phyloP scores from a whole-genome alignment of 1,284 basidiomycete species.

The Porogramme epimiltina region DNA sequence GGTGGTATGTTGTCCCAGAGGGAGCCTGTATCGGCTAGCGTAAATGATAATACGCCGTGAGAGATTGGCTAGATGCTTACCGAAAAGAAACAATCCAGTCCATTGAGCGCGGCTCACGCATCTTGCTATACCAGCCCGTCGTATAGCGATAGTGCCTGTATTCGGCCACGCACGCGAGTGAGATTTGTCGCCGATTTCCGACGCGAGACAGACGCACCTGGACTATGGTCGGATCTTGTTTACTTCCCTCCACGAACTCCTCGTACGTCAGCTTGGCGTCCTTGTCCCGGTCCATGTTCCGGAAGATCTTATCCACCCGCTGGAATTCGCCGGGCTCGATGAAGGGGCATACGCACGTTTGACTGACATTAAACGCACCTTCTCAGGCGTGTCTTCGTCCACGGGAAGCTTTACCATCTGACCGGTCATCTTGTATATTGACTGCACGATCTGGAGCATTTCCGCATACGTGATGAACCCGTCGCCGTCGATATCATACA shows the following conservation, averaged over 20 bases:
- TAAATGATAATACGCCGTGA: background rate
- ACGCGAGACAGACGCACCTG: constrained; percentile 59
- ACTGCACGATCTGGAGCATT: constrained; percentile 95
- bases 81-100: background rate
- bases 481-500: constrained; percentile 99
- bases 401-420: constrained; percentile 98
- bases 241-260: constrained; percentile 96
- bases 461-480: constrained; percentile 97
- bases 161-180: background rate
- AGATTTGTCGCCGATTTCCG: background rate
- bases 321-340: constrained; percentile 31
- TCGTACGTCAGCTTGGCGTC: constrained; percentile 89
- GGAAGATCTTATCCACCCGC: constrained; percentile 97
- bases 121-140: constrained; percentile 67
- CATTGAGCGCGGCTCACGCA: background rate
- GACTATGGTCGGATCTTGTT: constrained; percentile 97
- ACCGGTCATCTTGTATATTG: constrained; percentile 99
- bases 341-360: background rate
- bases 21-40: background rate
- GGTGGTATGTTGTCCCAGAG: constrained; percentile 8
- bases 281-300: constrained; percentile 91
- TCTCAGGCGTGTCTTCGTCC: constrained; percentile 99
- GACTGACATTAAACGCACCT: constrained; percentile 61
- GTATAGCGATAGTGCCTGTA: constrained; percentile 75
- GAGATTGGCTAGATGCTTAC: constrained; percentile 10